Evolutionary conservation across 306 rosid genomes (phyloP), one percentile per base, ranked within the genome.

Genomic region (Casuarina equisetifolia): DNA sequence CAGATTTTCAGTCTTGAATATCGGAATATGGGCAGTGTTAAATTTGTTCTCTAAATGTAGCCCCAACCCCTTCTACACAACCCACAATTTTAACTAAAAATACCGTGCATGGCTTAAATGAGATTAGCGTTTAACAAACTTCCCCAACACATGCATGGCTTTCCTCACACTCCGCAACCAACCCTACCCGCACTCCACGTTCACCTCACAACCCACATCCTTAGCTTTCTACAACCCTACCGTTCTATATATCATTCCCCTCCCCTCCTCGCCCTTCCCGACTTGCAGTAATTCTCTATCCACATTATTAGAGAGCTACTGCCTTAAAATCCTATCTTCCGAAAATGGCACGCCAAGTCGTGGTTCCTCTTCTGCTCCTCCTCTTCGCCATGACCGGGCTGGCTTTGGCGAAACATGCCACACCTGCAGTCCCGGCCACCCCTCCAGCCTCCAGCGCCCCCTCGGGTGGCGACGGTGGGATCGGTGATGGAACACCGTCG

Each of bases 301-400:
- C 42, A 6, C 46, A 19, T 44, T 48, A 19, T 44, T 48, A 46
- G 38, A 72, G 80, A 78, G 62, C 70, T 73, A 54, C 82, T 70
- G 80, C 51, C 35, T 19, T 32, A 39, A 16, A 45, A 8, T 3
- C 17, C 2, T 61, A 61, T 64, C 55, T 1, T 1, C 9, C 6
- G 62, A 39, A 16, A 78, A 92, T 93, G 97, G 89, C 88, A 48
- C 89, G 89, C 71, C 81, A 53, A 6, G 55, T 84, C 54, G 63
- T 76, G 46, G 52, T 85, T 78, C 51, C 83, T 3, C 87, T 79
- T 57, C 75, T 92, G 1, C 74, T 82, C 52, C 74, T 82, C 52
- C 68, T 88, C 55, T 80, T 90, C 44, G 88, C 81, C 85, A 13
- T 88, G 38, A 79, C 82, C 11, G 89, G 86, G 40, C 2, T 80